Conservation (phyloP, 495 filamentous ascomycete species). For the Penicillium ucsense region DNA sequence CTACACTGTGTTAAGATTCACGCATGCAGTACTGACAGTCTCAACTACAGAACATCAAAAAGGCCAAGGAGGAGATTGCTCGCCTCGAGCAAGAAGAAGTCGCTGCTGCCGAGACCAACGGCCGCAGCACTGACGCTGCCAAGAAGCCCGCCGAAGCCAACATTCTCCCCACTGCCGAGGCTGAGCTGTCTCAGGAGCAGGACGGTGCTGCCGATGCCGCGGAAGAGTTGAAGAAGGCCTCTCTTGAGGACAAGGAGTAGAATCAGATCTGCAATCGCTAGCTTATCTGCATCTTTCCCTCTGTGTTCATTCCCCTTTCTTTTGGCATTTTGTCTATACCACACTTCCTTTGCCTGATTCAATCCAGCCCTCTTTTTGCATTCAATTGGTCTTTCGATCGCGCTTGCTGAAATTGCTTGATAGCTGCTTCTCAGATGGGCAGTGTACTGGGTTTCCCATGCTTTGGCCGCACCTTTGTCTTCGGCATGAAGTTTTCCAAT, state of each 20-base stretch:
- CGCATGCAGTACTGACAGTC: neutral
- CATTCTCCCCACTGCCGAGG: slow-evolving; percentile 39
- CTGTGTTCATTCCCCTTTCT: too few relatives aligned
- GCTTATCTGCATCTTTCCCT: too few relatives aligned
- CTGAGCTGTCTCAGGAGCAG: slow-evolving; percentile 48
- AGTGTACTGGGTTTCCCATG: too few relatives aligned
- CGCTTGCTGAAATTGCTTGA: too few relatives aligned
- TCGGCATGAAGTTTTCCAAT: too few relatives aligned
- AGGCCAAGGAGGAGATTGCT: slow-evolving; percentile 58
- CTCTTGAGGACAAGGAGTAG: slow-evolving; percentile 46
- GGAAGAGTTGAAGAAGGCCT: slow-evolving; percentile 49
- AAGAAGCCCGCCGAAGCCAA: slow-evolving; percentile 50
- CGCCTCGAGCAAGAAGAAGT: slow-evolving; percentile 48
- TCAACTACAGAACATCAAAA: slow-evolving; percentile 56
- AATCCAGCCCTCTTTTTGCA: too few relatives aligned
- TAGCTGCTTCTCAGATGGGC: too few relatives aligned
- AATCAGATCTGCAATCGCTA: too few relatives aligned
- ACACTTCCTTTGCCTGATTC: too few relatives aligned
- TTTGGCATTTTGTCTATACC: too few relatives aligned
- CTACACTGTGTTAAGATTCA: neutral
- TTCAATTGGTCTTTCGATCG: too few relatives aligned
- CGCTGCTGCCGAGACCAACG: slow-evolving; percentile 15
- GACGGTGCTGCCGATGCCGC: slow-evolving; percentile 47
- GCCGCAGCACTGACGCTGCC: slow-evolving; percentile 29
- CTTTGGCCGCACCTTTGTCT: too few relatives aligned